A percentile compares a stretch with the other conserved stretches of the same genome.
Evolutionary conservation across 176 grass and related monocot species (phyloP).

Genomic region (Guadua angustifolia): DNA sequence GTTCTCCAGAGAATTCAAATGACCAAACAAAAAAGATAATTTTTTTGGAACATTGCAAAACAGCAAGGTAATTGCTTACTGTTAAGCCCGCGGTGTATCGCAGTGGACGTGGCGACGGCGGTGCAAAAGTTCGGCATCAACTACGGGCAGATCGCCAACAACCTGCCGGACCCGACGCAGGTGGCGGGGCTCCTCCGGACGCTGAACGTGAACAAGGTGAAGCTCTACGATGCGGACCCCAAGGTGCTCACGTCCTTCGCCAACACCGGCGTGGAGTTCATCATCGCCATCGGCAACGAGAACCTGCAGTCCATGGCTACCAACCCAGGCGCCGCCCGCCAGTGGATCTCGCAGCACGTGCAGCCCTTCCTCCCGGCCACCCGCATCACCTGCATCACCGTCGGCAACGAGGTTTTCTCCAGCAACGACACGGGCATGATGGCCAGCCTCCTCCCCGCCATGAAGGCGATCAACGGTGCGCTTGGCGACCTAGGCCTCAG

Average conservation of each 20-base stretch:
- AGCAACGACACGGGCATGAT: slow-evolving; percentile 48
- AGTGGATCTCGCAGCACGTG: slow-evolving; percentile 71
- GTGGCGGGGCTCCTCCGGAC: slow-evolving; percentile 66
- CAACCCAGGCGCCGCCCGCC: slow-evolving; percentile 45
- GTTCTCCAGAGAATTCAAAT: background rate
- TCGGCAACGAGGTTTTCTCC: slow-evolving; percentile 85
- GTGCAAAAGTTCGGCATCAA: slow-evolving; percentile 77
- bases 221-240: slow-evolving; percentile 78
- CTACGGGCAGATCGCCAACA: slow-evolving; percentile 82
- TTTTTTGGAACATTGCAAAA: background rate
- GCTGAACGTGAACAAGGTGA: slow-evolving; percentile 72
- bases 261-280: slow-evolving; percentile 76
- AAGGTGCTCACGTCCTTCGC: slow-evolving; percentile 69
- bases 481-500: slow-evolving; percentile 46
- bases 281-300: slow-evolving; percentile 70
- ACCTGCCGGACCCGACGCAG: slow-evolving; percentile 64
- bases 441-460: slow-evolving; percentile 70
- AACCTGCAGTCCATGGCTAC: slow-evolving; percentile 57
- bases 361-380: slow-evolving; percentile 74
- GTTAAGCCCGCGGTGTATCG: slow-evolving; percentile 15
- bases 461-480: slow-evolving; percentile 65
- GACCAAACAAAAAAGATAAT: background rate
- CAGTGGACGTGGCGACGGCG: slow-evolving; percentile 45
- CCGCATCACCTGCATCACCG: slow-evolving; percentile 74
- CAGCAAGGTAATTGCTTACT: slow-evolving; percentile 4